Evolutionary conservation across 176 grass and related monocot species (phyloP), one percentile per base, ranked within the genome.

Genomic region (Saccharum officinarum): DNA sequence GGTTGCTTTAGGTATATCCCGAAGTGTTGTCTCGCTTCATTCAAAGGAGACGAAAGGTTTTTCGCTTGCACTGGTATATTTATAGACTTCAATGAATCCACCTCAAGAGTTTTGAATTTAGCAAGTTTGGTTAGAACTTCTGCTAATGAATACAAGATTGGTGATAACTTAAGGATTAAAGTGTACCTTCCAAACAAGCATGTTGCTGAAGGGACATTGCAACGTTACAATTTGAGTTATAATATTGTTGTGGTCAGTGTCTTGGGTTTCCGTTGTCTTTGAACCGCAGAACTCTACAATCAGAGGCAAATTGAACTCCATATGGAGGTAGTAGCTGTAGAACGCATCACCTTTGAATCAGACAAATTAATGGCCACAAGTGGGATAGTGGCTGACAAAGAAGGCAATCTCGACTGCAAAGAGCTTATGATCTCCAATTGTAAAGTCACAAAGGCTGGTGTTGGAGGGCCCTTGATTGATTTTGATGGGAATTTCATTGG

Each of bases 381-480:
- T 37, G 74, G 50, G 31, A 37, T 37, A 76, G 1, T 76, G 30
- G 0, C 31, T 57, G 74, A 7, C 2, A 59, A 57, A 76, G 10
- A n/a, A 37, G 8, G 49, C 10, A 38, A 59, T 13, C 74, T 76
- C 0, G 74, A 76, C 17, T 76, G 74, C 49, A 38, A 57, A n/a
- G 49, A 59, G 28, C 30, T 57, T 59, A 76, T 59, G 74, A 13
- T 76, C 74, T 22, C 49, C 31, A 76, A 49, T 38, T 76, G 74
- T 76, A 57, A 54, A 59, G 10, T 76, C 31, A 59, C 46, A 7
- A 76, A 76, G 74, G 74, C 49, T 37, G 74, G 74, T 37, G 59
- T 76, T 76, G 74, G 74, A 76, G 74, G 74, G 8, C 50, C 74
- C 10, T 18, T 76, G 25, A 38, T 76, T 76, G 49, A 76, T 59